Evolutionary conservation across 2,329 filamentous ascomycete genomes (phyloP), one percentile per base, ranked within the genome.

Genomic region (Metarhizium guizhouense): DNA sequence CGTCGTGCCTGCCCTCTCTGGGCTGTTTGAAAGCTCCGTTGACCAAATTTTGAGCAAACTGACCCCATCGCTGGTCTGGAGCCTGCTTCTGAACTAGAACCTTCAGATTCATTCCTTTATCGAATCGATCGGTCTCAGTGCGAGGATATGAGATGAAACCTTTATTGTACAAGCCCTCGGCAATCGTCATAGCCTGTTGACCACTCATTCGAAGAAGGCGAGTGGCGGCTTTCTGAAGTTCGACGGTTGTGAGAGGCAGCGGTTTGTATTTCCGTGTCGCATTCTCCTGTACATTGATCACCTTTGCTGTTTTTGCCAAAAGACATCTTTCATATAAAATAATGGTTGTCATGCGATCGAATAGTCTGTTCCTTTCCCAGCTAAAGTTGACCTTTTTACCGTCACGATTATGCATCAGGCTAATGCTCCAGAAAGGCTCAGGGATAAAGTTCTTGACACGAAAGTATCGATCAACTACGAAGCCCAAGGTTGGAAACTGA

Each of bases 81-180:
- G 82, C 84, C 69, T 99, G 94, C 66, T 95, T 96, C 64, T 89
- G 83, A 18, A 96, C 81, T 8, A 99, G 75, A 25, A 79, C 81
- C 59, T 82, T 83, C 20, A 99, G 78, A 67, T 97, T 86, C 75
- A 97, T 96, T 4, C 82, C 93, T 64, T 83, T 84, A 65, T 96
- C 92, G 66, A 97, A 99, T 36, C 93, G 88, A 69, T 99, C 94
- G 0, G 94, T 99, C 70, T 99, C 94, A 0, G 94, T 99, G 71
- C 94, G 85, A 1, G 94, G 94, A 70, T 99, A 99, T 70, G 92
- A 96, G 71, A 99, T 96, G 72, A 92, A 97, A 0, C 94, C 94
- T 69, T 88, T 91, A 51, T 91, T 92, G 74, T 99, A 99, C 2
- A 99, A 81, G 5, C 77, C 76, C 70, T 99, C 94, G 4, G 94